A percentile compares a stretch with the other conserved stretches of the same genome.
These are phyloP conservation scores for Vitis rupestris DNA, from an alignment of 164 flowering plant genomes.

Conservation along the genomic window DNA sequence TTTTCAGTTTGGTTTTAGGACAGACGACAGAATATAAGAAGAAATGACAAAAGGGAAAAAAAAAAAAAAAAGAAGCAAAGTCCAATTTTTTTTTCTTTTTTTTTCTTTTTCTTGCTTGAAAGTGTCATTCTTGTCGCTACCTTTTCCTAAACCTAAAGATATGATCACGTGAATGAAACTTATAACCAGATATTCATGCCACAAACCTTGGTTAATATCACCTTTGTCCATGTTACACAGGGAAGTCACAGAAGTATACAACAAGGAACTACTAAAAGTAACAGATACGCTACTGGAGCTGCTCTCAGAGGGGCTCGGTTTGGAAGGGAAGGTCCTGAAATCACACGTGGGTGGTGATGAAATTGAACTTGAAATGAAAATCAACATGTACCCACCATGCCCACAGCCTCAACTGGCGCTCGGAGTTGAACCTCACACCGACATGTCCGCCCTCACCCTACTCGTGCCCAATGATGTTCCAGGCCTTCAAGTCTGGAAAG, in stretches of 20 bases:
- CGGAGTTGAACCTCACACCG: constrained; percentile 57
- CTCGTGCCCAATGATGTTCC: constrained; percentile 44
- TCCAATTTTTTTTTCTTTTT: no score
- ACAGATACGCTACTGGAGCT: constrained; percentile 30
- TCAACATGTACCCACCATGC: constrained; percentile 59
- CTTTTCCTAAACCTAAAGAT: no score
- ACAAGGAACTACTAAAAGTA: constrained; percentile 29
- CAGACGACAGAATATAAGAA: no score
- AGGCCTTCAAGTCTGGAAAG: constrained; percentile 52
- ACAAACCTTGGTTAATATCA: no score
- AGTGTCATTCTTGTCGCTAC: no score
- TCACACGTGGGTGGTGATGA: constrained; percentile 32
- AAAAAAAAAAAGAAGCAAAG: no score
- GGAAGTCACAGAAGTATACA: constrained; percentile 47
- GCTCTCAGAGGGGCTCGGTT: constrained; percentile 44
- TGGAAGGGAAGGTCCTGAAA: constrained; percentile 30
- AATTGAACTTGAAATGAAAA: constrained; percentile 46
- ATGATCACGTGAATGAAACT: no score
- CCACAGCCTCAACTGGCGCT: constrained; percentile 58
- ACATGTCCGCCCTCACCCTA: constrained; percentile 49
- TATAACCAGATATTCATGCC: no score
- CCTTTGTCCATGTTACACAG: constrained; percentile 12
- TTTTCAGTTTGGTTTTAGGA: no score
- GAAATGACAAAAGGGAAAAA: no score
- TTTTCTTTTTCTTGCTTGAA: no score